phyloP scores from a whole-genome alignment of 345 rosid genomes.

The Tarenaya hassleriana region DNA sequence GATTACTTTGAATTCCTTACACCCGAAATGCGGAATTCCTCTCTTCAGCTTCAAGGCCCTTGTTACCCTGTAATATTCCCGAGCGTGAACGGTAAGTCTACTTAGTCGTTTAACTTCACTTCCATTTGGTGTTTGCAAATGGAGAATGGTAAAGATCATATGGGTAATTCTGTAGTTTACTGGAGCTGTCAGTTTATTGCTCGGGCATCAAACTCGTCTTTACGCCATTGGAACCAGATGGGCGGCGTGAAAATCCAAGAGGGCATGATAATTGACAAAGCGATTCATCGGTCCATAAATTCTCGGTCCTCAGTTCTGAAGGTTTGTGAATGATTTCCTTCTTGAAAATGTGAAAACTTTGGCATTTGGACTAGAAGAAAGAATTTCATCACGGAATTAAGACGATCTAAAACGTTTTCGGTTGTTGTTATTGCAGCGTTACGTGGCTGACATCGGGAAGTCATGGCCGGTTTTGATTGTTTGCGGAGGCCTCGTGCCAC shows the following conservation, averaged over 20 bases:
- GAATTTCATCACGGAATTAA: too few relatives aligned
- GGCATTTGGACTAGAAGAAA: too few relatives aligned
- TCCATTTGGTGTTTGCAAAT: too few relatives aligned
- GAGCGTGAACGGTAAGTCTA: slow-evolving; percentile 64
- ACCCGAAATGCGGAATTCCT: slow-evolving; percentile 82
- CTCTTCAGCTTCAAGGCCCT: slow-evolving; percentile 97
- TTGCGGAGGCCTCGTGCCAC: slow-evolving; percentile 90
- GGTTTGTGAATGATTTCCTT: slow-evolving; percentile 37
- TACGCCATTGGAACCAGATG: slow-evolving; percentile 91
- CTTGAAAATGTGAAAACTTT: slow-evolving; percentile 6
- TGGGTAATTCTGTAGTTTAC: slow-evolving; percentile 41
- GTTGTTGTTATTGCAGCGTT: slow-evolving; percentile 55
- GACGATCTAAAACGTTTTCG: slow-evolving; percentile 1
- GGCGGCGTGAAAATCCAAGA: slow-evolving; percentile 82
- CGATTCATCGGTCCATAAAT: slow-evolving; percentile 70
- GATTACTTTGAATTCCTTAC: slow-evolving; percentile 92
- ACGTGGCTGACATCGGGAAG: slow-evolving; percentile 90
- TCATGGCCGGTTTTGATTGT: slow-evolving; percentile 93
- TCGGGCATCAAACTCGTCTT: slow-evolving; percentile 73
- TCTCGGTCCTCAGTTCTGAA: slow-evolving; percentile 82
- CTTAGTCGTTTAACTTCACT: slow-evolving; percentile 5
- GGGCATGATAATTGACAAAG: slow-evolving; percentile 72
- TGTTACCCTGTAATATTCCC: slow-evolving; percentile 96
- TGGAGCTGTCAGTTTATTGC: slow-evolving; percentile 97
- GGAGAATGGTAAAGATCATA: slow-evolving; percentile 1